A percentile compares a stretch with the other conserved stretches of the same genome.
phyloP scores from a whole-genome alignment of 352 stramenopile genomes.

The Phytophthora pluvialis region DNA sequence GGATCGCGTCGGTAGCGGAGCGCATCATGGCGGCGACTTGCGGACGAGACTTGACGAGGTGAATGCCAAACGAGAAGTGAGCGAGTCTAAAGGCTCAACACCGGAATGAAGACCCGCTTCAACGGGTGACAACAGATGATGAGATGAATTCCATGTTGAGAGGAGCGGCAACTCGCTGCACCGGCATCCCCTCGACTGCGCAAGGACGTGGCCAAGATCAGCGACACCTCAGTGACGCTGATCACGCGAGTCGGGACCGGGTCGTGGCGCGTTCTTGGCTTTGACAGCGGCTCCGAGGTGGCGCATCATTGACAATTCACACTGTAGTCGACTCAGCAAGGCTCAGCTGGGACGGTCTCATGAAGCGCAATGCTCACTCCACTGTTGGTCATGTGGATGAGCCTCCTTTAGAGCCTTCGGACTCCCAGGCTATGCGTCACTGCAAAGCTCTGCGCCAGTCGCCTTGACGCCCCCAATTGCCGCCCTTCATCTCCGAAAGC shows the following conservation, averaged over 20 bases:
- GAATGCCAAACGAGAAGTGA: not conserved
- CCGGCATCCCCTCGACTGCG: not conserved
- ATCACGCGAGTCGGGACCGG: too few species aligned
- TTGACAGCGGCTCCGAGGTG: too few species aligned
- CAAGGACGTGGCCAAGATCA: slow-evolving; percentile 5
- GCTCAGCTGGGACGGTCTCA: not conserved
- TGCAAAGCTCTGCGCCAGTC: slow-evolving; percentile 7
- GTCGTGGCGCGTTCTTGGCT: too few species aligned
- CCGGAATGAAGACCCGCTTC: not conserved
- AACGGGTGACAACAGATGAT: slow-evolving; percentile 10
- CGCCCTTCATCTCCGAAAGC: not conserved
- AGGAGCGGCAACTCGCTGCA: not conserved
- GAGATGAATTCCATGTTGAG: slow-evolving; percentile 16
- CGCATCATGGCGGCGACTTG: not conserved
- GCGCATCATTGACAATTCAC: too few species aligned
- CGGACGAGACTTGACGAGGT: not conserved
- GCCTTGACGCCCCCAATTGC: slow-evolving; percentile 6
- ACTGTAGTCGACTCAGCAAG: too few species aligned
- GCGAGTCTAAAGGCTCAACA: not conserved
- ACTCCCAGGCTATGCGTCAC: slow-evolving; percentile 1
- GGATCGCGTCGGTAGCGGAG: not conserved
- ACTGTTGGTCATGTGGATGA: too few species aligned
- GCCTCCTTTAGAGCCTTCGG: not conserved
- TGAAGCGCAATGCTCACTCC: not conserved
- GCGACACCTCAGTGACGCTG: not conserved